Conservation (phyloP, 805 yeast genomes). For the Candida odintsovae region DNA sequence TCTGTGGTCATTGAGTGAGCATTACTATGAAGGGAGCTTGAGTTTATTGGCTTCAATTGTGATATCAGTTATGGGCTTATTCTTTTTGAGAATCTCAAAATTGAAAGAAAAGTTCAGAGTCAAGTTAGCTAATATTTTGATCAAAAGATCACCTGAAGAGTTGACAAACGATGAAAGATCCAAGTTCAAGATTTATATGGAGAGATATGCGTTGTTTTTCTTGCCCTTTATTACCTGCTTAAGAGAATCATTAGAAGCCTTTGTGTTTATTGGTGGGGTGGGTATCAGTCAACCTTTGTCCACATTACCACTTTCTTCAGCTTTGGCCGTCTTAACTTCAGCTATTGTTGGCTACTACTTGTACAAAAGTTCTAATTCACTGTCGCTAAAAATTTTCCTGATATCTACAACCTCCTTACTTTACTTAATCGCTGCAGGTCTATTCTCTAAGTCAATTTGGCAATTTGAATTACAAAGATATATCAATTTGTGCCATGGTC, state of each 20-base stretch:
- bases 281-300: constrained; percentile 65
- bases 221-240: constrained; percentile 82
- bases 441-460: constrained; percentile 87
- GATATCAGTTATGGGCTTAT: constrained; percentile 83
- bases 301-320: constrained; percentile 59
- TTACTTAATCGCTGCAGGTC: constrained; percentile 81
- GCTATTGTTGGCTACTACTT: constrained; percentile 56
- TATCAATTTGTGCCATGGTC: constrained; percentile 69
- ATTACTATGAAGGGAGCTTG: constrained; percentile 84
- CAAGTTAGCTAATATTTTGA: constrained; percentile 42
- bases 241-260: constrained; percentile 89
- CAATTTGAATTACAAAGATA: constrained; percentile 75
- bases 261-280: constrained; percentile 86
- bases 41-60: constrained; percentile 72
- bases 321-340: constrained; percentile 56
- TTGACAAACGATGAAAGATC: constrained; percentile 16
- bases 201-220: constrained; percentile 65
- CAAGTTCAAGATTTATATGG: constrained; percentile 33
- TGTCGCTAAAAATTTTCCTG: constrained; percentile 70
- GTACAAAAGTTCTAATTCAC: constrained; percentile 73
- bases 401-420: constrained; percentile 73
- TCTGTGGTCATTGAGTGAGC: constrained; percentile 82
- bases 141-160: constrained; percentile 24
- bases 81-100: constrained; percentile 73
- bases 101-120: constrained; percentile 78